Evolutionary conservation across 352 stramenopile species (phyloP).

Genomic region (Phytophthora pluvialis): DNA sequence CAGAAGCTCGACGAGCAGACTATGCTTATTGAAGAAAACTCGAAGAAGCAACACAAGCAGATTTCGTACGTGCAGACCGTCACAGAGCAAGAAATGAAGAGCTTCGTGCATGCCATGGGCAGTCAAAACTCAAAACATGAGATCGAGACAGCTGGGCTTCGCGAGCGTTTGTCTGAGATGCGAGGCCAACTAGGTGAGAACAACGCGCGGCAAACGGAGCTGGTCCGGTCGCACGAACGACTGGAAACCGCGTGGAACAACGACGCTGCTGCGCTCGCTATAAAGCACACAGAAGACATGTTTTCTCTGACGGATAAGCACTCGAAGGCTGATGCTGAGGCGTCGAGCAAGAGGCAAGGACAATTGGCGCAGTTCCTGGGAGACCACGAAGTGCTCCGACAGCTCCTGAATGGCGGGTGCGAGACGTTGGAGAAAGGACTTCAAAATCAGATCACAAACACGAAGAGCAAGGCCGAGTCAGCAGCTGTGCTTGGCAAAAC

Average conservation of each 20-base stretch:
- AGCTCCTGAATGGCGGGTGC: conserved; percentile 32
- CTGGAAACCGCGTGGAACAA: conserved; percentile 30
- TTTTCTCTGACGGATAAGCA: conserved; percentile 37
- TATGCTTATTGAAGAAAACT: conserved; percentile 45
- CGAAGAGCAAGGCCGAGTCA: conserved; percentile 40
- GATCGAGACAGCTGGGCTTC: conserved; percentile 29
- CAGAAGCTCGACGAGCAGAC: conserved; percentile 57
- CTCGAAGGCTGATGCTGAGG: conserved; percentile 14
- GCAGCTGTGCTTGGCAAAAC: conserved; percentile 31
- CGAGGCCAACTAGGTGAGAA: conserved; percentile 25
- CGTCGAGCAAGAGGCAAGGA: conserved; percentile 25
- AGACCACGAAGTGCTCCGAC: conserved; percentile 37
- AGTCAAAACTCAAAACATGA: conserved; percentile 43
- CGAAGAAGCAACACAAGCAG: conserved; percentile 43
- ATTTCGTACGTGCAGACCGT: conserved; percentile 41
- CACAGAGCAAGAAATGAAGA: conserved; percentile 47
- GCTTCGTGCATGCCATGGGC: conserved; percentile 40
- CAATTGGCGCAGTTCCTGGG: conserved; percentile 38
- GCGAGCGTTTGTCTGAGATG: conserved; percentile 38
- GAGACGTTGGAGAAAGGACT: conserved; percentile 40
- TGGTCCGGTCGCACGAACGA: conserved; percentile 33
- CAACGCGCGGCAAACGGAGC: conserved; percentile 27
- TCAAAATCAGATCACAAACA: conserved; percentile 32
- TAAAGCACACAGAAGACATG: conserved; percentile 23
- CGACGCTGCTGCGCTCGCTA: conserved; percentile 11